Evolutionary conservation across 495 filamentous ascomycete genomes (phyloP).

Genomic region (Aspergillus cristatus): DNA sequence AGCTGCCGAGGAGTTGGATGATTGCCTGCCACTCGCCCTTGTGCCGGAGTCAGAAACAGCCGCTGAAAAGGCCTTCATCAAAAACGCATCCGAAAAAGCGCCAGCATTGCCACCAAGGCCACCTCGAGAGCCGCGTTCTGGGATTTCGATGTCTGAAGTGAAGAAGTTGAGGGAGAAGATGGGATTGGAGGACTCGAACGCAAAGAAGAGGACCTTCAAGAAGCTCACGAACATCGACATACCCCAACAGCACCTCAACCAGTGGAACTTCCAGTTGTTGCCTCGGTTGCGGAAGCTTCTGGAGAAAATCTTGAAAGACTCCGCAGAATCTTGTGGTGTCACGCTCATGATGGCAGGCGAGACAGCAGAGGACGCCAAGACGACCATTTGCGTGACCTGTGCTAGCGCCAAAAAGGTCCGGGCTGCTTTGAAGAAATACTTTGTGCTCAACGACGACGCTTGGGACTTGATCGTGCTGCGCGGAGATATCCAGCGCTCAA

Average conservation of each 20-base stretch:
- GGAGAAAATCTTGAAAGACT: constrained; percentile 50
- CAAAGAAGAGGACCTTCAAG: constrained; percentile 35
- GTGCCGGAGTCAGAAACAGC: constrained; percentile 28
- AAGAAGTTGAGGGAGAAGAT: constrained; percentile 17
- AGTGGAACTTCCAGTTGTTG: constrained; percentile 64
- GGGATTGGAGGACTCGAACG: constrained; percentile 18
- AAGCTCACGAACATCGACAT: constrained; percentile 40
- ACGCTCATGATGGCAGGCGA: constrained; percentile 68
- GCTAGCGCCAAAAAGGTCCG: constrained; percentile 61
- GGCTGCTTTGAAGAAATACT: constrained; percentile 60
- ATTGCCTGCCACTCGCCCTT: constrained; percentile 37
- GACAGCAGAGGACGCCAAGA: constrained; percentile 51
- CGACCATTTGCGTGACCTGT: constrained; percentile 70
- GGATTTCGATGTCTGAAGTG: constrained; percentile 17
- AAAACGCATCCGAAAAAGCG: too few relatives aligned
- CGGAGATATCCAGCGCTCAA: constrained; percentile 61
- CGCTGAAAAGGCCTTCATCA: constrained; percentile 1
- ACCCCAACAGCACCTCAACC: constrained; percentile 51
- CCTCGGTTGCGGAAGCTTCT: constrained; percentile 62
- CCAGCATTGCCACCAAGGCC: constrained; percentile 7
- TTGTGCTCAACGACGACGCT: constrained; percentile 53
- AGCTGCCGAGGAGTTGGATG: constrained; percentile 33
- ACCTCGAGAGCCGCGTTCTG: constrained; percentile 14
- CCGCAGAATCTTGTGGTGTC: constrained; percentile 61
- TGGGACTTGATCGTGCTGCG: constrained; percentile 53